Base-by-base conservation (phyloP, 2,329 filamentous ascomycete species). In the Chaetomium strumarium region DNA sequence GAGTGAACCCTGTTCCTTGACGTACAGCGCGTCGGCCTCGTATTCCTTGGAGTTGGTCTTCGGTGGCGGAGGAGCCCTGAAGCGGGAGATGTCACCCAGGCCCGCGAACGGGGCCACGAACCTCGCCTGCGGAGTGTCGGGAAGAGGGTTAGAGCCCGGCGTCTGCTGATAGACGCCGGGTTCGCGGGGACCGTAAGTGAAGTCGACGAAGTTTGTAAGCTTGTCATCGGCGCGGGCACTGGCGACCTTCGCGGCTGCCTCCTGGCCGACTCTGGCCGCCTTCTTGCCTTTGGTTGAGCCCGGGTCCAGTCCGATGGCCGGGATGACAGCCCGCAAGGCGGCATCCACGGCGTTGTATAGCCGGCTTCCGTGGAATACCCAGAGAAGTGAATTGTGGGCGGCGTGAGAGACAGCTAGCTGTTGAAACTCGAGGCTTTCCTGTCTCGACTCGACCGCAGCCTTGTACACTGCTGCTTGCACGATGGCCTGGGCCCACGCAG, bases 351-450 rank as follows among this genome's bases (percentile, higher is more conserved):
- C 44, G 33, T 49, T 49, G 49, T 60, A 61, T 40, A 55, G 55
- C 9, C 59, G 59, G 19, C 49, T 60, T 24, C 57, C 59, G 38
- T 61, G 59, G 53, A 60, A 61, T 13, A 56, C 53, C 55, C 55
- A 61, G 44, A 57, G 48, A 2, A 57, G 47, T 41, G 55, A 39
- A 33, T 61, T 58, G 49, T 61, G 59, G 9, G 59, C 59, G 10
- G 59, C 59, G 47, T 61, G 59, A 3, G 59, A 61, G 11, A 61
- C 52, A 34, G 59, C 59, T 16, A 61, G 51, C 51, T 61, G 59
- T 42, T 61, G 59, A 51, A 56, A 60, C 37, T 55, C 59, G 16
- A 61, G 57, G 19, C 42, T 52, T 36, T 58, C 57, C 8, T 38
- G 24, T 34, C 49, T 53, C n/a, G 59, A 56, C 24, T 55, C 50